Evolutionary conservation across 1,284 basidiomycete species (phyloP).

Genomic region (Serendipita sp.): DNA sequence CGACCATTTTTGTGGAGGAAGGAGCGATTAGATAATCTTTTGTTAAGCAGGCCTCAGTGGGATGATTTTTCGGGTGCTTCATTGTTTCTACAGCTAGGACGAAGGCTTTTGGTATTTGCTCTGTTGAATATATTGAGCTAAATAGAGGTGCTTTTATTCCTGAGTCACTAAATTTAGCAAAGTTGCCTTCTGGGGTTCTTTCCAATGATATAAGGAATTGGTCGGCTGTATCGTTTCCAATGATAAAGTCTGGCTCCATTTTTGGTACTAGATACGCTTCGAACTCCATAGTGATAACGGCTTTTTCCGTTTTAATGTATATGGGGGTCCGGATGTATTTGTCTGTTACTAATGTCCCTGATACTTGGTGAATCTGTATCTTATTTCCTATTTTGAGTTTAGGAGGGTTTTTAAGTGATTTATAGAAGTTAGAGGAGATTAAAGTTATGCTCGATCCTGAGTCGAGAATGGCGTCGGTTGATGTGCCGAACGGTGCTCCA

Average conservation of each 20-base stretch:
- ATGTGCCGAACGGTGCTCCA: too few species aligned
- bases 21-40: too few species aligned
- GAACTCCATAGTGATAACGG: slow-evolving; percentile 18
- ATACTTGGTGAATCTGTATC: slow-evolving; percentile 16
- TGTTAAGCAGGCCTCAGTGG: background rate
- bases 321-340: slow-evolving; percentile 19
- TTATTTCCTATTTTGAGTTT: slow-evolving; percentile 12
- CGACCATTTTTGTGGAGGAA: too few species aligned
- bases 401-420: slow-evolving; percentile 6
- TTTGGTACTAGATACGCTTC: slow-evolving; percentile 21
- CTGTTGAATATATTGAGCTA: background rate
- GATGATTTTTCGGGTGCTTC: background rate
- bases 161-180: background rate
- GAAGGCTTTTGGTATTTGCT: background rate
- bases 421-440: slow-evolving; percentile 6
- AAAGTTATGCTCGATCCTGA: slow-evolving; percentile 14
- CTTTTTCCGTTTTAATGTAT: slow-evolving; percentile 17
- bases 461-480: slow-evolving; percentile 3
- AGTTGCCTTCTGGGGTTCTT: slow-evolving; percentile 14
- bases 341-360: slow-evolving; percentile 18
- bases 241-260: slow-evolving; percentile 17
- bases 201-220: slow-evolving; percentile 21
- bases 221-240: slow-evolving; percentile 22
- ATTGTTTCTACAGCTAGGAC: background rate
- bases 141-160: background rate